phyloP scores from a whole-genome alignment of 768 basidiomycete species.

The Tylopilus vinaceipallidus region DNA sequence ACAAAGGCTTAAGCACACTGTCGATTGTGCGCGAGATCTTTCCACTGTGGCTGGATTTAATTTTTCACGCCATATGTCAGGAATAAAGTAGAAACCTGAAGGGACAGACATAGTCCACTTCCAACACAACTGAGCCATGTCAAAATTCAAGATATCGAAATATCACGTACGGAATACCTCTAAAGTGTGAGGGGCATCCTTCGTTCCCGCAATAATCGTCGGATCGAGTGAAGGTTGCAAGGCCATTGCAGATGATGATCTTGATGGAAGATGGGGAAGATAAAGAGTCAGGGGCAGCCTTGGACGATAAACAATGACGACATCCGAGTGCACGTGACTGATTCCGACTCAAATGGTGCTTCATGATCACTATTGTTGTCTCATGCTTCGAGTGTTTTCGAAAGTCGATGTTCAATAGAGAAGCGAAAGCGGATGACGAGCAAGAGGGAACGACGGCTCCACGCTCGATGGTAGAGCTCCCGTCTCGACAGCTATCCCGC shows the following conservation, averaged over 20 bases:
- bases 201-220: slow-evolving; percentile 57
- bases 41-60: slow-evolving; percentile 38
- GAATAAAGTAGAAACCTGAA: slow-evolving; percentile 49
- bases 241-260: slow-evolving; percentile 49
- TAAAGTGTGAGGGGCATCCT: slow-evolving; percentile 69
- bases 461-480: no score
- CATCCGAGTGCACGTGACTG: slow-evolving; percentile 5
- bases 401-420: no score
- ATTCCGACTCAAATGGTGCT: no score
- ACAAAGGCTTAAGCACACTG: slow-evolving; percentile 54
- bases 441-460: no score
- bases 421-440: no score
- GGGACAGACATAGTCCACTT: slow-evolving; percentile 88
- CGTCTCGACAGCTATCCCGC: no score
- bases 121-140: neutral
- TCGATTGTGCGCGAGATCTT: slow-evolving; percentile 63
- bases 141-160: neutral
- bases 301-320: slow-evolving; percentile 2
- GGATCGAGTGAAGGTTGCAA: slow-evolving; percentile 72
- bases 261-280: neutral
- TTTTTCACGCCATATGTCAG: neutral
- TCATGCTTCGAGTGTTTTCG: no score
- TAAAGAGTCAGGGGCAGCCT: neutral
- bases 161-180: slow-evolving; percentile 67
- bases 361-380: no score